Evolutionary conservation across 2,329 filamentous ascomycete genomes (phyloP), one percentile per base, ranked within the genome.

Genomic region (Nemania abortiva): DNA sequence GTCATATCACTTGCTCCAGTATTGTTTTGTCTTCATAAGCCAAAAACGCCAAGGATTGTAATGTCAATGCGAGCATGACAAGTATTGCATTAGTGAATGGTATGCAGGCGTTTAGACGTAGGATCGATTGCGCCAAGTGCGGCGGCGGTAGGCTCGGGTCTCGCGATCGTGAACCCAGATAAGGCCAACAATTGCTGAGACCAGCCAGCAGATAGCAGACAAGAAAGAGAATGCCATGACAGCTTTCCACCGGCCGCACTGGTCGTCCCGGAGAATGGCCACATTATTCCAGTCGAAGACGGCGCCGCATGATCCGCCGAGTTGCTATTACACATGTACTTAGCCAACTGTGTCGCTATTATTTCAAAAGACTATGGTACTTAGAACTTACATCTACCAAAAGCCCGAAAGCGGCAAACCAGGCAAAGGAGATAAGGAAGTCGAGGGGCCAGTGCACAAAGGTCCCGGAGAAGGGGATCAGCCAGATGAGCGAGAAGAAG

Each of bases 381-480:
- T 27, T 47, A 18, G 6, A 4, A 83, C 85, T 82, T 81, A 88
- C 86, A 76, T 90, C 83, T 63, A 91, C 88, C 6, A 92, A 82
- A 5, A 93, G 82, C 45, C 89, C 90, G 74, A 93, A 93, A 2
- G 86, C 84, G 29, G 88, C 86, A 76, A 92, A 93, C 91, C 91
- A 94, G 57, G 87, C 84, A 64, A 90, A 81, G 53, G 89, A 91
- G 73, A 94, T 83, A 75, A 94, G 72, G 29, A 94, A 75, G 76
- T 95, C 92, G 74, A 90, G 82, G 0, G 90, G 90, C 86, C 90
- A 95, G 79, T 91, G 86, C 70, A 90, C 85, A 79, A 94, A 93
- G 55, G 84, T 86, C 59, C 83, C 82, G 1, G 88, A 87, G 76
- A 92, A 92, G 1, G 92, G 92, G 49, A 95, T 84, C 31, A 94